Evolutionary conservation across 176 grass and related monocot genomes (phyloP).

Genomic region (Paspalum vaginatum): DNA sequence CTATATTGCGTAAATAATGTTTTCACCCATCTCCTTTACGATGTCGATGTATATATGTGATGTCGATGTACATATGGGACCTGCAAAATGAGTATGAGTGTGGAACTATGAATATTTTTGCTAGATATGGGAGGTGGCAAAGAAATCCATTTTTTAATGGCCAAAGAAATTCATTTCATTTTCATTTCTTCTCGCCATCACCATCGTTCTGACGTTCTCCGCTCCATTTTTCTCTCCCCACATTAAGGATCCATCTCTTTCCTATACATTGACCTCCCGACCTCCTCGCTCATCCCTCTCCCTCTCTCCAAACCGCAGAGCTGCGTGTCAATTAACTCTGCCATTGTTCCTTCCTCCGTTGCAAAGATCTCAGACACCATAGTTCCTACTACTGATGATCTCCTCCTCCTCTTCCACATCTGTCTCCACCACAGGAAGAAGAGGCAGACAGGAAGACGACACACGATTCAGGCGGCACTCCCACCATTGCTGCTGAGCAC

Average conservation of each 20-base stretch:
- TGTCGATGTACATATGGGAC: too few species aligned
- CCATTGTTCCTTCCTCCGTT: constrained; percentile 28
- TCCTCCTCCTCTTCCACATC: neutral
- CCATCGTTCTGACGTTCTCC: neutral
- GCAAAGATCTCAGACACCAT: constrained; percentile 28
- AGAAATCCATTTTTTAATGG: neutral
- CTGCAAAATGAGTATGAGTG: too few species aligned
- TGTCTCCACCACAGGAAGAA: constrained; percentile 23
- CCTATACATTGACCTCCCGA: constrained; percentile 15
- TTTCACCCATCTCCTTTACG: too few species aligned
- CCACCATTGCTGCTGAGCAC: constrained; percentile 32
- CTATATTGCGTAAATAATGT: too few species aligned
- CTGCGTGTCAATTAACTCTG: constrained; percentile 12
- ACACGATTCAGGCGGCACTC: constrained; percentile 33
- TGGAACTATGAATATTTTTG: neutral
- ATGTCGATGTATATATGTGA: too few species aligned
- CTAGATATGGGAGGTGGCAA: neutral
- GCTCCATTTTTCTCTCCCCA: constrained; percentile 30
- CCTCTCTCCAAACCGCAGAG: neutral
- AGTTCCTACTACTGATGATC: constrained; percentile 25
- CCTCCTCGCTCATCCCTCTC: neutral
- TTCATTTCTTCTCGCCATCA: neutral
- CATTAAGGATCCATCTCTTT: constrained; percentile 48
- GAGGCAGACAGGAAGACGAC: constrained; percentile 5
- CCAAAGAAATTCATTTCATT: neutral